Base-by-base conservation (phyloP, 2,329 filamentous ascomycete genomes). In the Davidsoniella australis region DNA sequence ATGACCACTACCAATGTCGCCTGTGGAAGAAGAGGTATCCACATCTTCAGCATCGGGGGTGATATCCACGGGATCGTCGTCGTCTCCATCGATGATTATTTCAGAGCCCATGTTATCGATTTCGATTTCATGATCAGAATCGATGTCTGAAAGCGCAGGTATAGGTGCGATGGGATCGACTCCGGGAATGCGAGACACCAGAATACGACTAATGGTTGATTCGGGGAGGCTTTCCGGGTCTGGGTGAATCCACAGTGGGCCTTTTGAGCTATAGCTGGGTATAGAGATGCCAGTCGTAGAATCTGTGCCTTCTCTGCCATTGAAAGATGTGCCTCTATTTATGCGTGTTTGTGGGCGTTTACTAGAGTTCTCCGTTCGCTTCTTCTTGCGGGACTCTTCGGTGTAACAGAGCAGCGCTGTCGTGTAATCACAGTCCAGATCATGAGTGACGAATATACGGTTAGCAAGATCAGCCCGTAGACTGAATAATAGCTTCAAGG, bases 381-480 rank as follows among this genome's bases (percentile, higher is more conserved):
- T 76, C 47, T 67, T 70, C 2, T 67, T 64, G 6, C 73, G 57
- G 1, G 73, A 70, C 14, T 68, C 66, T 53, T 75, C 71, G 0
- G 73, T 78, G 37, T 86, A 78, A 56, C 78, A 81, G 8, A 94
- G 66, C 5, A 80, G 72, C 14, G 77, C 72, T 24, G 87, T 85
- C 20, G 94, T 68, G 48, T 76, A 77, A 55, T 81, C 76, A 24
- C 78, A 82, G 60, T 94, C 85, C 1, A 81, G 76, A 26, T 76
- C 73, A 33, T 75, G 65, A 6, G 78, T 78, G 48, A 94, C 68
- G 51, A 82, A 85, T 3, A 95, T 73, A 41, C 80, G 75, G 55
- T 88, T 77, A 8, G 82, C 77, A 60, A 82, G 85, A 62, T 94
- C 86, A 18, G 86, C 85, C 52, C 88, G 76, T 26, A 95, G 67